Conservation (phyloP, 306 rosid genomes). For the Urtica urens region DNA sequence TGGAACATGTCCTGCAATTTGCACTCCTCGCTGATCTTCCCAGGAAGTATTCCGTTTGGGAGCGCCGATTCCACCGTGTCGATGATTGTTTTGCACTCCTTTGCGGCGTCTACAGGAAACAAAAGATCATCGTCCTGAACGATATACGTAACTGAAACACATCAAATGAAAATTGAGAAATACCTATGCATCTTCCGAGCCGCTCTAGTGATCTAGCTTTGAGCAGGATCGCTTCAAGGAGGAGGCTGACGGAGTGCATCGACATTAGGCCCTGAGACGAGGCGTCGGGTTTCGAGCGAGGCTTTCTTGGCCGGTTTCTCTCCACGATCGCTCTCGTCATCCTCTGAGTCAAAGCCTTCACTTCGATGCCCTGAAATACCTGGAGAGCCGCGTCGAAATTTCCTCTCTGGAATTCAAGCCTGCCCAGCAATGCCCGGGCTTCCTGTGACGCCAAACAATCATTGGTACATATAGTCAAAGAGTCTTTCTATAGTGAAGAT, state of each 20-base stretch:
- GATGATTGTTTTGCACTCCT: constrained; percentile 65
- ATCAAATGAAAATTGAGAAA: background rate
- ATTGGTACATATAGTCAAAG: background rate
- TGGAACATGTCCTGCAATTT: constrained; percentile 83
- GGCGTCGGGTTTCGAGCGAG: constrained; percentile 38
- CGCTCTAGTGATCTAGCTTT: constrained; percentile 79
- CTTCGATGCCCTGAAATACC: constrained; percentile 87
- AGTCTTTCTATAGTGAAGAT: too few species aligned
- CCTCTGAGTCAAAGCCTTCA: constrained; percentile 46
- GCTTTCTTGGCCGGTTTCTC: constrained; percentile 44
- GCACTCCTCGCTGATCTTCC: constrained; percentile 52
- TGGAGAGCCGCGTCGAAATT: constrained; percentile 78
- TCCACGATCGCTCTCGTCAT: constrained; percentile 62
- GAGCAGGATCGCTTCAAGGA: constrained; percentile 80
- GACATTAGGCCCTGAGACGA: constrained; percentile 57
- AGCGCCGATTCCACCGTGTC: constrained; percentile 73
- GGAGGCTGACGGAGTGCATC: constrained; percentile 89
- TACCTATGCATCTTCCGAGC: constrained; percentile 58
- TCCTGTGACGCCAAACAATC: constrained; percentile 36
- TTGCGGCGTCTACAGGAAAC: constrained; percentile 70
- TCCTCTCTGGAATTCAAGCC: constrained; percentile 91
- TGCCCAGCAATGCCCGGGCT: constrained; percentile 92
- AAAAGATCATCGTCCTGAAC: background rate
- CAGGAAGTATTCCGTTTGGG: constrained; percentile 70
- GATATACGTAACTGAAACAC: background rate